These are phyloP conservation scores for Tausonia pullulans DNA, from an alignment of 1,284 basidiomycete species.

Conservation along the genomic window DNA sequence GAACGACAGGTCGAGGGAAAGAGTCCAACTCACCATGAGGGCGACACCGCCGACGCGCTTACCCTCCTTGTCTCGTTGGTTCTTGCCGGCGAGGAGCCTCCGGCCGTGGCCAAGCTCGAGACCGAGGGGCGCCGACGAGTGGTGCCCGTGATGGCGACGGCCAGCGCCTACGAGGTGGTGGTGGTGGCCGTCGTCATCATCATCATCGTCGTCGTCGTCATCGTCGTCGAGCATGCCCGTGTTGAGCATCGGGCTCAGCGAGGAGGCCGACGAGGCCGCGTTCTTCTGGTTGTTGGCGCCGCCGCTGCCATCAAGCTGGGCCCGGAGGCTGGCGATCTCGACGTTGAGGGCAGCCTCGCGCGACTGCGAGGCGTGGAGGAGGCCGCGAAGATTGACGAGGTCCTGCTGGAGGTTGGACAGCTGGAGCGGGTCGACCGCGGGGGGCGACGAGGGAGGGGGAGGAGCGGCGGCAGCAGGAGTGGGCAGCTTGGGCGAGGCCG, in stretches of 20 bases:
- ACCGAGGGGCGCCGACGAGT: too few relatives aligned
- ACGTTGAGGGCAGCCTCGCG: conserved; percentile 14
- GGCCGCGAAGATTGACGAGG: conserved; percentile 3
- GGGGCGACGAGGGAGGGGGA: neutral
- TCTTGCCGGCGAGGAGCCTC: neutral
- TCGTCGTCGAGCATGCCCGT: neutral
- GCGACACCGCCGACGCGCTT: conserved; percentile 15
- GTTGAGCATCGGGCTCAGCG: conserved; percentile 4
- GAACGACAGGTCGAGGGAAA: neutral
- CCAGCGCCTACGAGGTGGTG: neutral
- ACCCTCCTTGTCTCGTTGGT: conserved; percentile 2
- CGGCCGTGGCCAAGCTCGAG: neutral
- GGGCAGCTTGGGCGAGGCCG: neutral
- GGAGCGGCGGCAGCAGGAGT: neutral
- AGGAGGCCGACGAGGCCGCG: neutral
- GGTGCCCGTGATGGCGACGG: neutral
- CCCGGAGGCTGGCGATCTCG: conserved; percentile 12
- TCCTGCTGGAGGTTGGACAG: conserved; percentile 6
- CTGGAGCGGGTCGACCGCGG: neutral
- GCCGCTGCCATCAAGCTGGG: neutral
- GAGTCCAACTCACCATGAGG: conserved; percentile 11
- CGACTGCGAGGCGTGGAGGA: conserved; percentile 9
- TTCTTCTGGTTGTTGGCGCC: neutral
- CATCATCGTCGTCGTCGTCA: neutral
- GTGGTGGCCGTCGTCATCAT: neutral